Conservation (phyloP, 768 basidiomycete genomes). For the Lactarius sanguifluus region DNA sequence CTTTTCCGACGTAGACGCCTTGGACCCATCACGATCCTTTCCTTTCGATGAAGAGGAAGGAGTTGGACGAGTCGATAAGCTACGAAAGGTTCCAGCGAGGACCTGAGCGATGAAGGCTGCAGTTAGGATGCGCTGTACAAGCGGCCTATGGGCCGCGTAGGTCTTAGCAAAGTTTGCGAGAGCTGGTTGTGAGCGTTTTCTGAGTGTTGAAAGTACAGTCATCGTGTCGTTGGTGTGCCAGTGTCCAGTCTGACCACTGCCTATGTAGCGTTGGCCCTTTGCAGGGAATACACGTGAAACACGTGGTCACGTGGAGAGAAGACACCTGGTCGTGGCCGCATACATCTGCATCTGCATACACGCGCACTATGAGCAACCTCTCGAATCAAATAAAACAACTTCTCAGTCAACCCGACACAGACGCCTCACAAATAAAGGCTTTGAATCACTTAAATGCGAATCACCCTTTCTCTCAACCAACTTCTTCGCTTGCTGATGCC, state of each 20-base stretch:
- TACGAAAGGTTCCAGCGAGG: slow-evolving; percentile 59
- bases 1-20: slow-evolving; percentile 41
- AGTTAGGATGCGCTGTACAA: slow-evolving; percentile 71
- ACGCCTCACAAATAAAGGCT: slow-evolving; percentile 38
- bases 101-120: slow-evolving; percentile 69
- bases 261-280: too few species aligned
- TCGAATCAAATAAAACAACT: slow-evolving; percentile 48
- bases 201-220: slow-evolving; percentile 35
- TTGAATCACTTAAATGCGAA: slow-evolving; percentile 45
- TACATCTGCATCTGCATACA: not conserved
- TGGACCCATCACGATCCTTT: slow-evolving; percentile 41
- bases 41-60: slow-evolving; percentile 34
- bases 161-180: slow-evolving; percentile 45
- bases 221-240: slow-evolving; percentile 29
- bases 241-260: not conserved
- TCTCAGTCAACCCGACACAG: slow-evolving; percentile 48
- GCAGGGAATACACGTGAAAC: not conserved
- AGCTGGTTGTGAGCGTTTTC: slow-evolving; percentile 37
- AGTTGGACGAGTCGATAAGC: slow-evolving; percentile 49
- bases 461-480: slow-evolving; percentile 44
- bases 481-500: slow-evolving; percentile 44
- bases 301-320: not conserved
- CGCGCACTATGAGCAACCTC: slow-evolving; percentile 13
- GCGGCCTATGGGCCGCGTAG: slow-evolving; percentile 68
- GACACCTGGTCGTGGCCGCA: not conserved